Base-by-base conservation (phyloP, 768 basidiomycete species). In the Harrya chromipes region DNA sequence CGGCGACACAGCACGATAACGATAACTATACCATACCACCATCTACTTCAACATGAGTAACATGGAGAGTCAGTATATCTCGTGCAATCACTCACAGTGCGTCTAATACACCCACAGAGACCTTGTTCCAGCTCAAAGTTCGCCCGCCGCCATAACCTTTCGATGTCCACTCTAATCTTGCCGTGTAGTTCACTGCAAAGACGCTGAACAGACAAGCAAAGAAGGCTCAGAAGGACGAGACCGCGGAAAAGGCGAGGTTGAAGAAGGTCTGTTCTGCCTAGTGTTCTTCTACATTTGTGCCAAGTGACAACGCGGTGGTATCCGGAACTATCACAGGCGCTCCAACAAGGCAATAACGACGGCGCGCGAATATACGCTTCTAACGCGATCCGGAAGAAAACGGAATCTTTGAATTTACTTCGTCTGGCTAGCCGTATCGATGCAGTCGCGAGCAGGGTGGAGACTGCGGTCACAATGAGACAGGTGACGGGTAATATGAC, bases 341-440 rank as follows among this genome's bases (percentile, higher is more conserved):
- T 99, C 17, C 87, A 90, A 65, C 94, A 98, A 70, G 93, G 94
- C 41, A 98, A 99, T 72, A 90, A 82, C 48, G 97, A 99, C 46
- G 94, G 95, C 40, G 97, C 97, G 19, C 82, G 91, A 54, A 98
- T 99, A 77, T 98, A 98, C 69, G 97, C 97, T 31, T 86, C 93
- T 23, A 99, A 98, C 58, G 92, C 95, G 43, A 99, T 99, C 64
- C 81, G 97, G 42, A 99, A 99, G 84, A 98, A 98, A 80, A 89
- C 82, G 53, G 97, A 99, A 66, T 74, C 87, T 0, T 72, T 99
- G 60, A 98, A 97, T 70, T 76, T 99, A 7, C 81, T 99, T 7
- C 80, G 95, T 40, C 72, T 99, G 42, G 84, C 87, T 0, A 94
- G 91, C 62, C 81, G 94, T 23, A 90, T 98, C 69, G 97, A 99